Percentiles rank a stretch among this genome's conserved stretches.
Evolutionary conservation across 768 basidiomycete genomes (phyloP).

Genomic region (Trametes punicea): DNA sequence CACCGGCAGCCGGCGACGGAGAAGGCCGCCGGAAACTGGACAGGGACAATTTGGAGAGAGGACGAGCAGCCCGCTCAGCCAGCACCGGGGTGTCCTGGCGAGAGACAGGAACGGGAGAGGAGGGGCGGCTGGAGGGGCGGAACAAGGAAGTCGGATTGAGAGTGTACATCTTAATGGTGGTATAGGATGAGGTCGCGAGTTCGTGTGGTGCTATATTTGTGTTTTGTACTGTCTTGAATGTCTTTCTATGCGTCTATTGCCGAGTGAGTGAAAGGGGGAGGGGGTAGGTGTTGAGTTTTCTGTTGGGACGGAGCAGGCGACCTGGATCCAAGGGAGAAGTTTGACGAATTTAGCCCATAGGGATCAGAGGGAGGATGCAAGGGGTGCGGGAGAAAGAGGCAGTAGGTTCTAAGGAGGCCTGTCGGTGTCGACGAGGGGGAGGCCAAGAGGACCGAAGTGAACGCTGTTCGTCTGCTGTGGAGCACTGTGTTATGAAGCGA

Average conservation of each 20-base stretch:
- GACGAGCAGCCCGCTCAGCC: slow-evolving; percentile 45
- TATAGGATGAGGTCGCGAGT: slow-evolving; percentile 25
- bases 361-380: slow-evolving; percentile 19
- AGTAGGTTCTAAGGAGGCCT: slow-evolving; percentile 65
- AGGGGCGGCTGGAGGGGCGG: slow-evolving; percentile 58
- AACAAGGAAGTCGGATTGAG: slow-evolving; percentile 68
- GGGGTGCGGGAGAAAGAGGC: not conserved
- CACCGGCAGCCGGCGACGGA: slow-evolving; percentile 38
- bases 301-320: slow-evolving; percentile 35
- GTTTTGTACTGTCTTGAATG: slow-evolving; percentile 4
- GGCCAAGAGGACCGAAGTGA: slow-evolving; percentile 60
- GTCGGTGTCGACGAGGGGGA: slow-evolving; percentile 62
- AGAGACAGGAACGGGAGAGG: slow-evolving; percentile 52
- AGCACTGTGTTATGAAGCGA: slow-evolving; percentile 10
- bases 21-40: slow-evolving; percentile 57
- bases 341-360: slow-evolving; percentile 40
- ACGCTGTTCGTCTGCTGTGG: slow-evolving; percentile 43
- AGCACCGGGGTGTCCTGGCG: slow-evolving; percentile 37
- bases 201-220: slow-evolving; percentile 17
- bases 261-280: slow-evolving; percentile 14
- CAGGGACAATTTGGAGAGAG: slow-evolving; percentile 57
- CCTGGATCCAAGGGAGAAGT: slow-evolving; percentile 36
- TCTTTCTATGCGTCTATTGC: slow-evolving; percentile 15
- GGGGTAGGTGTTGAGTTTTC: slow-evolving; percentile 26
- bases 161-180: slow-evolving; percentile 44